Evolutionary conservation across 352 stramenopile species (phyloP).

Genomic region (Phytophthora boehmeriae): DNA sequence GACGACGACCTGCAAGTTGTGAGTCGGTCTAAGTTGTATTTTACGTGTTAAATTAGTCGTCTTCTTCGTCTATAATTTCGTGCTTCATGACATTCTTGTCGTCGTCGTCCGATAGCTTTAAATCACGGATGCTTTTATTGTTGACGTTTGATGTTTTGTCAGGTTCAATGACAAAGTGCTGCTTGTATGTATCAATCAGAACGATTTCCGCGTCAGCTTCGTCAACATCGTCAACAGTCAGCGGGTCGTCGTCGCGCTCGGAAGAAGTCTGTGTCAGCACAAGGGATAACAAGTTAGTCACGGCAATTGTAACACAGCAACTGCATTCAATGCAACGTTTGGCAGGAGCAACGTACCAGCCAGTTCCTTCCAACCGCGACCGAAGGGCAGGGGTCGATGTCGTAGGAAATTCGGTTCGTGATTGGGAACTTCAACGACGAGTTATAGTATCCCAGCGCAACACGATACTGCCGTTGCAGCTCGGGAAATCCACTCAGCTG

Average conservation of each 20-base stretch:
- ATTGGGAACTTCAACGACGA: constrained; percentile 50
- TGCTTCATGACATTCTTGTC: background rate
- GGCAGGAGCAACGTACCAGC: constrained; percentile 36
- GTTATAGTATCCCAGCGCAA: constrained; percentile 67
- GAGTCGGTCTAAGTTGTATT: constrained; percentile 14
- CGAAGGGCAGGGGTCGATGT: constrained; percentile 36
- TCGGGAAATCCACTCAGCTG: constrained; percentile 40
- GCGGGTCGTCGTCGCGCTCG: constrained; percentile 44
- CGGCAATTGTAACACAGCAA: constrained; percentile 3
- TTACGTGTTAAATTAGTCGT: constrained; percentile 34
- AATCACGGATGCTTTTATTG: background rate
- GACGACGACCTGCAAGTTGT: too few species aligned
- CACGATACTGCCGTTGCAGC: constrained; percentile 54
- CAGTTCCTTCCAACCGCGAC: constrained; percentile 58
- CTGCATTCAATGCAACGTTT: background rate
- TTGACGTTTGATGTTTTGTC: background rate
- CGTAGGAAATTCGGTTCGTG: constrained; percentile 23
- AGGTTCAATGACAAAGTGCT: constrained; percentile 1
- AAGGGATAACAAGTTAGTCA: constrained; percentile 7
- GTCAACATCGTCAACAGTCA: constrained; percentile 32
- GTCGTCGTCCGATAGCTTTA: background rate
- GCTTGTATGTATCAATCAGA: constrained; percentile 32
- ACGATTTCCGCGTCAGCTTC: constrained; percentile 34
- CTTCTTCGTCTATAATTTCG: background rate
- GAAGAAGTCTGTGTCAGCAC: constrained; percentile 33